Evolutionary conservation across 2,329 filamentous ascomycete genomes (phyloP).

Genomic region (Claviceps lovelessii): DNA sequence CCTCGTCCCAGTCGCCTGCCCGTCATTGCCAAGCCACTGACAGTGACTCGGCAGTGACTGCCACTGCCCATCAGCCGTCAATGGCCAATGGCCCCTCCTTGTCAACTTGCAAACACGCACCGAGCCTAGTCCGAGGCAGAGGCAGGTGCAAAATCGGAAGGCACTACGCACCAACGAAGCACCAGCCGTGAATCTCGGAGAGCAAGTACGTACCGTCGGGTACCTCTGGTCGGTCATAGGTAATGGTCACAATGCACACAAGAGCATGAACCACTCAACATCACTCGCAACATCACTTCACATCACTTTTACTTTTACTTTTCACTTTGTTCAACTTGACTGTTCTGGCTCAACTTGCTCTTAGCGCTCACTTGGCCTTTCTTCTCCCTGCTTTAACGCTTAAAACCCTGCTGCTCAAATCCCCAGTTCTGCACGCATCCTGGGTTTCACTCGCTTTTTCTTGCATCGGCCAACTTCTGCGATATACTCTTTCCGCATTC

Average conservation of each 20-base stretch:
- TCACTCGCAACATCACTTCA: background rate
- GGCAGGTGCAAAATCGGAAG: background rate
- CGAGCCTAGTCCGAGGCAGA: background rate
- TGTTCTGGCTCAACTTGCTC: background rate
- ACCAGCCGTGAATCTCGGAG: background rate
- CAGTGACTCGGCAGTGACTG: too few species aligned
- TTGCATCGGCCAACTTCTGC: background rate
- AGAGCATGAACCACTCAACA: background rate
- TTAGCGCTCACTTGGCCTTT: background rate
- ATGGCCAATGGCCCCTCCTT: background rate
- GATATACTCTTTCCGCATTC: background rate
- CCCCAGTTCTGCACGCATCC: background rate
- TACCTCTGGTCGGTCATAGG: background rate
- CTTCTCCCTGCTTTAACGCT: background rate
- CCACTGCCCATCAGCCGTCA: background rate
- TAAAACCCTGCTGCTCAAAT: background rate
- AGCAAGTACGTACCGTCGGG: background rate
- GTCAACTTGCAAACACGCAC: background rate
- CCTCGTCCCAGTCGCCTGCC: background rate
- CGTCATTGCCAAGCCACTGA: background rate
- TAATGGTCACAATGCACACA: background rate
- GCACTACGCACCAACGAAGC: background rate
- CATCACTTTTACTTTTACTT: background rate
- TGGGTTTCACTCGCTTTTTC: background rate
- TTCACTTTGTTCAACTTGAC: background rate